A percentile compares a stretch with the other conserved stretches of the same genome.
phyloP scores from a whole-genome alignment of 345 rosid genomes.

The Sisymbrium irio region DNA sequence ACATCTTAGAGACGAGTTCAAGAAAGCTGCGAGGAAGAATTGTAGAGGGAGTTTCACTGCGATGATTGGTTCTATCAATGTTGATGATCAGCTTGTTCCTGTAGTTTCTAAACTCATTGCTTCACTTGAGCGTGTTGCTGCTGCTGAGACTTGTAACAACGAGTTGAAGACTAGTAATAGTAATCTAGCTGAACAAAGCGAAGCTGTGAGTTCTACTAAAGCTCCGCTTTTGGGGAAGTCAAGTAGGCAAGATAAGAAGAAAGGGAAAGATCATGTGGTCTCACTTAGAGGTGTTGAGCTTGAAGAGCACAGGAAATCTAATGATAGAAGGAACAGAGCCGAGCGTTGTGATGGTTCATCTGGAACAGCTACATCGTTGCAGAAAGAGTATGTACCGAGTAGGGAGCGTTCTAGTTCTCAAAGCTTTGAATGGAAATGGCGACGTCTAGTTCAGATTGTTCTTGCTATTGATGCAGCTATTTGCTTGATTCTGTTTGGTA shows the following conservation, averaged over 20 bases:
- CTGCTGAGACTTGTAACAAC: slow-evolving; percentile 38
- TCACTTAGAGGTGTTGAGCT: slow-evolving; percentile 58
- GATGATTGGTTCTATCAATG: slow-evolving; percentile 41
- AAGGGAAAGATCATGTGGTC: slow-evolving; percentile 61
- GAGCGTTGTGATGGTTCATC: slow-evolving; percentile 45
- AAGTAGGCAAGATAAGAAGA: slow-evolving; percentile 64
- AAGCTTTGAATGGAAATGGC: slow-evolving; percentile 63
- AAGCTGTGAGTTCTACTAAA: slow-evolving; percentile 54
- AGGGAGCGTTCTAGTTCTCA: slow-evolving; percentile 58
- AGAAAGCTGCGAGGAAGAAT: slow-evolving; percentile 53
- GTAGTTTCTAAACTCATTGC: slow-evolving; percentile 58
- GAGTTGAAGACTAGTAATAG: slow-evolving; percentile 40
- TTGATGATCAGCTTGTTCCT: slow-evolving; percentile 71
- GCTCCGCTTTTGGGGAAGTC: slow-evolving; percentile 68
- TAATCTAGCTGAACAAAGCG: slow-evolving; percentile 45
- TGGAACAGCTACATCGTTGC: slow-evolving; percentile 44
- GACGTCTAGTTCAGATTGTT: slow-evolving; percentile 65
- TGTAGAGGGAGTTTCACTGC: slow-evolving; percentile 66
- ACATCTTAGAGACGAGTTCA: slow-evolving; percentile 69
- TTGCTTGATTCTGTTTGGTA: slow-evolving; percentile 55
- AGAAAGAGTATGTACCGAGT: slow-evolving; percentile 63
- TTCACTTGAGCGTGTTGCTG: slow-evolving; percentile 59
- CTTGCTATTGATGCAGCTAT: slow-evolving; percentile 76
- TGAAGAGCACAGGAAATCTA: slow-evolving; percentile 59
- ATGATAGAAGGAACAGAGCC: slow-evolving; percentile 45